A percentile compares a stretch with the other conserved stretches of the same genome.
Conservation (phyloP, 345 rosid species). For the Eucalyptus coolabah region DNA sequence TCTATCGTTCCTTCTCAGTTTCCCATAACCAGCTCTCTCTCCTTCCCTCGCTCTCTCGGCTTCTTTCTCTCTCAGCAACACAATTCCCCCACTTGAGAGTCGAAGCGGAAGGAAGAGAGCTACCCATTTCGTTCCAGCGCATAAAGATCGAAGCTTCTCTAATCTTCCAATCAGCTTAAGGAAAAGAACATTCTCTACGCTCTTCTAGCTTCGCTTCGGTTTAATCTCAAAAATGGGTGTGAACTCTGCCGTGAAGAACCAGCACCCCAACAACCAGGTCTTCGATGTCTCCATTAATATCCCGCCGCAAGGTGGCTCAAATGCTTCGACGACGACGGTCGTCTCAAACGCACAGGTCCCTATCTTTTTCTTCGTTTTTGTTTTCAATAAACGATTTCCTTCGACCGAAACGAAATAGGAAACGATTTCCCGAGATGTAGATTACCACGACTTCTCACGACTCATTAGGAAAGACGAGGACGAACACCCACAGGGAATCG, state of each 20-base stretch:
- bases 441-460: neutral
- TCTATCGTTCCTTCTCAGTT: neutral
- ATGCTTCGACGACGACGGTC: slow-evolving; percentile 65
- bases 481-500: neutral
- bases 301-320: slow-evolving; percentile 21
- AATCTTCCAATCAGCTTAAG: neutral
- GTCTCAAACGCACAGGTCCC: slow-evolving; percentile 55
- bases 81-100: neutral
- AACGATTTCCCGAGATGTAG: neutral
- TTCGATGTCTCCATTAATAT: slow-evolving; percentile 23
- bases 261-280: slow-evolving; percentile 8
- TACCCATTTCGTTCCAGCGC: neutral
- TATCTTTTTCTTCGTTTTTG: neutral
- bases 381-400: neutral
- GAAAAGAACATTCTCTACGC: neutral
- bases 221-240: slow-evolving; percentile 12
- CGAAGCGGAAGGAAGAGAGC: neutral
- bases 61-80: neutral
- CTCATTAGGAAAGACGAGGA: neutral
- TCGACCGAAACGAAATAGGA: neutral
- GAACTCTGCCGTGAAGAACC: neutral
- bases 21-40: neutral
- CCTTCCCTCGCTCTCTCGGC: neutral
- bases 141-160: neutral
- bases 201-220: neutral